Evolutionary conservation across 305 asterid genomes (phyloP), one percentile per base, ranked within the genome.

Genomic region (Rubia peregrina): DNA sequence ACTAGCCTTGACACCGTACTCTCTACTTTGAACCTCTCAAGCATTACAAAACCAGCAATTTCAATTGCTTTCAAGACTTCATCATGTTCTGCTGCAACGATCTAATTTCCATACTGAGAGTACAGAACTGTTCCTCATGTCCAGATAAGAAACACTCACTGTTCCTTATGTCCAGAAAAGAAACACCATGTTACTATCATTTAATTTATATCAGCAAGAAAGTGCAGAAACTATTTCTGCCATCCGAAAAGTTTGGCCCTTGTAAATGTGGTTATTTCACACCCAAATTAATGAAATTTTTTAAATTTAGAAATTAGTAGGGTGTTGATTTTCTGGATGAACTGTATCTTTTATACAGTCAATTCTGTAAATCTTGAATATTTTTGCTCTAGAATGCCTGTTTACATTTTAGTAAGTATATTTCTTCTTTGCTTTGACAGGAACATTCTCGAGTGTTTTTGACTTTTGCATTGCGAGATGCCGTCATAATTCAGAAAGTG

Each of bases 401-500:
- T 21, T 12, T 16, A 53, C 49, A 36, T 51, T 53, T 40, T 65
- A n/a, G 7, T 22, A 26, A 66, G 12, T n/a, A n/a, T 21, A 16
- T 69, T 19, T 40, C 56, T 59, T 61, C 14, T 9, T 57, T 81
- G 56, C 67, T 67, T 76, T 81, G 76, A 63, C 92, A 90, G 98
- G 96, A 76, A 75, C 70, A 33, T 88, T 86, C 78, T 64, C 72
- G 22, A 90, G 80, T 80, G 80, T 84, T 74, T 92, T 92, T 69
- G 89, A 90, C 70, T 92, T 82, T 77, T 92, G 97, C 77, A 80
- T 80, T 65, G 98, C 97, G 70, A 86, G 98, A 79, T 92, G 98
- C 70, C 97, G 96, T 77, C 98, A 92, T 77, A 89, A 82, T 81
- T 92, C 97, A 64, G 93, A 87, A 83, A 87, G 97, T 38, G 98